Percentiles rank a stretch among this genome's conserved stretches.
Conservation (phyloP, 2,329 filamentous ascomycete genomes). For the Pyrenophora seminiperda region DNA sequence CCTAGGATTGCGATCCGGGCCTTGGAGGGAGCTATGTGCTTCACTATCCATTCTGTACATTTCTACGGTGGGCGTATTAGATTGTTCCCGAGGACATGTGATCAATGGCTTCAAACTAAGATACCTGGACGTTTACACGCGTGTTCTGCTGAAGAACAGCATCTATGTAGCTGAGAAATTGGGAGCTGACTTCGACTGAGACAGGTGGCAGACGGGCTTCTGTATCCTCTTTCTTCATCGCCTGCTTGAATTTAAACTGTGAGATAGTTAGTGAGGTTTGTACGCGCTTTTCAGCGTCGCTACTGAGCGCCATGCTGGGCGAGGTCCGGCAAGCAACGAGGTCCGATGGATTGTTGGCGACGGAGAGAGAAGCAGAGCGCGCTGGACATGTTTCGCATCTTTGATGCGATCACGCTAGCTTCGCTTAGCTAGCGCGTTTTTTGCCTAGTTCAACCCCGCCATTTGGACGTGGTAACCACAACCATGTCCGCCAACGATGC, state of each 20-base stretch:
- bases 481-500: slow-evolving; percentile 43
- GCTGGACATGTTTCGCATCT: slow-evolving; percentile 15
- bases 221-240: slow-evolving; percentile 29
- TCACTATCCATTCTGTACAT: slow-evolving; percentile 85
- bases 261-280: slow-evolving; percentile 33
- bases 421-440: slow-evolving; percentile 19
- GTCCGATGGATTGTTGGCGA: slow-evolving; percentile 6
- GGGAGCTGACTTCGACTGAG: slow-evolving; percentile 27
- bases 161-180: slow-evolving; percentile 33
- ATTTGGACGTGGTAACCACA: slow-evolving; percentile 17
- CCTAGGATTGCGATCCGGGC: slow-evolving; percentile 69
- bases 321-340: slow-evolving; percentile 6
- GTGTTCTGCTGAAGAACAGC: slow-evolving; percentile 37
- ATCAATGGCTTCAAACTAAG: slow-evolving; percentile 28
- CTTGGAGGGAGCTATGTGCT: slow-evolving; percentile 70
- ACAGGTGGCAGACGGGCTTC: slow-evolving; percentile 27
- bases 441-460: slow-evolving; percentile 18
- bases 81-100: slow-evolving; percentile 30
- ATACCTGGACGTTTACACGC: slow-evolving; percentile 42
- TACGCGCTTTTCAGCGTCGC: slow-evolving; percentile 29
- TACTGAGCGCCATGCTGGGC: slow-evolving; percentile 27
- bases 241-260: slow-evolving; percentile 38
- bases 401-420: neutral
- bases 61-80: slow-evolving; percentile 60
- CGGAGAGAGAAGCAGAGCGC: slow-evolving; percentile 4